A percentile compares a stretch with the other conserved stretches of the same genome.
Conservation (phyloP, 108 stramenopile genomes). For the Schizochytrium sp. region DNA sequence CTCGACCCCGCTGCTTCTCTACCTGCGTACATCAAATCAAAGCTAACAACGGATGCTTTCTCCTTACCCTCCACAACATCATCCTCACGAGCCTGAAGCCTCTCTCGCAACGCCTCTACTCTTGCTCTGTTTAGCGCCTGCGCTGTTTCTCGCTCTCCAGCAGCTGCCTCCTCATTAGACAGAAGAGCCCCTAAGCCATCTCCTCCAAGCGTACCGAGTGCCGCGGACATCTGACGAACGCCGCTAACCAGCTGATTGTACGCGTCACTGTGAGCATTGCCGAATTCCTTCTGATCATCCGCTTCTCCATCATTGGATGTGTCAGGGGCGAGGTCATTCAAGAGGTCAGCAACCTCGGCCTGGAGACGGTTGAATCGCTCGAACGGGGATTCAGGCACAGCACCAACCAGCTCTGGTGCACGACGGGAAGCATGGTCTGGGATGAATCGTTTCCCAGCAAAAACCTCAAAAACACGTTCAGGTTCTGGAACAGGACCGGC, state of each 20-base stretch:
- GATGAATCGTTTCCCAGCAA: slow-evolving; percentile 1
- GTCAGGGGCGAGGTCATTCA: slow-evolving; percentile 25
- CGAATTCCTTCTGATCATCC: not conserved
- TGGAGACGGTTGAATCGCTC: slow-evolving; percentile 29
- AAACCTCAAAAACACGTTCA: slow-evolving; percentile 39
- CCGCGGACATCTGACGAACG: not conserved
- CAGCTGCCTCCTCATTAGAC: not conserved
- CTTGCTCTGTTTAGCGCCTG: slow-evolving; percentile 16
- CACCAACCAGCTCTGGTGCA: not conserved
- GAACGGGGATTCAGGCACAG: slow-evolving; percentile 12
- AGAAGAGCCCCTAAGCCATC: not conserved
- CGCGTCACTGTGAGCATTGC: slow-evolving; percentile 5
- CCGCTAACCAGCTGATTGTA: slow-evolving; percentile 6
- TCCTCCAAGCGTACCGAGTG: not conserved
- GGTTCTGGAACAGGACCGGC: not conserved
- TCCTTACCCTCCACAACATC: not conserved
- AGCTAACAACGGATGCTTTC: not conserved
- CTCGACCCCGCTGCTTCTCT: not conserved
- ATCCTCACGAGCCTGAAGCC: not conserved
- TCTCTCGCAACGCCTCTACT: not conserved
- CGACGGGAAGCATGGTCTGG: not conserved
- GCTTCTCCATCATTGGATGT: not conserved
- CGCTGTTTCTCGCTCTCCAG: not conserved
- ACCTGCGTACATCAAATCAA: slow-evolving; percentile 15
- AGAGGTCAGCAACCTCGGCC: slow-evolving; percentile 38